These are phyloP conservation scores for Cordia subcordata DNA, from an alignment of 257 asterid genomes.

Conservation along the genomic window DNA sequence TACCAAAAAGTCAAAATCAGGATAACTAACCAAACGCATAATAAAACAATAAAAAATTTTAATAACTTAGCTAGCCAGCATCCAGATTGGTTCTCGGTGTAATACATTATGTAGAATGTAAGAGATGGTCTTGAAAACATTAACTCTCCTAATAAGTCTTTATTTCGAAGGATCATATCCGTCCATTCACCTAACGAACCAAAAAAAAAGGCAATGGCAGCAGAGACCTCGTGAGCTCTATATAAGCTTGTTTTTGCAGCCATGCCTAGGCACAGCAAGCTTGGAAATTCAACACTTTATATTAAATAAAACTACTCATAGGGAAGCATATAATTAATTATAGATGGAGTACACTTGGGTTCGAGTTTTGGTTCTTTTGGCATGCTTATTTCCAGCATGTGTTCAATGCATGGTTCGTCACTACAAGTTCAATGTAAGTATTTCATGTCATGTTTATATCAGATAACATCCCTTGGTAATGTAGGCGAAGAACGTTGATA, in stretches of 20 bases:
- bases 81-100: neutral
- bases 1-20: no score
- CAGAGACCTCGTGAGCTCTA: conserved; percentile 42
- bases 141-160: conserved; percentile 17
- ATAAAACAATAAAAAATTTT: no score
- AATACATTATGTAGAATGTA: conserved; percentile 25
- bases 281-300: no score
- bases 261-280: no score
- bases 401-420: conserved; percentile 61
- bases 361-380: conserved; percentile 38
- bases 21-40: no score
- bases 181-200: conserved; percentile 62
- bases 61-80: neutral
- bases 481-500: no score
- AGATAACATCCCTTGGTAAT: no score
- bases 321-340: no score
- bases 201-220: conserved; percentile 43
- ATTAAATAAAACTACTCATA: no score
- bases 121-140: conserved; percentile 15
- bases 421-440: conserved; percentile 81
- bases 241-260: conserved; percentile 25
- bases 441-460: no score
- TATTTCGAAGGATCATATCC: conserved; percentile 25
- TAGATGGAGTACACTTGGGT: conserved; percentile 36
- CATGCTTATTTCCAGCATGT: conserved; percentile 30